Evolutionary conservation across 331 rosid species (phyloP), one percentile per base, ranked within the genome.

Genomic region (Malus hybrid): DNA sequence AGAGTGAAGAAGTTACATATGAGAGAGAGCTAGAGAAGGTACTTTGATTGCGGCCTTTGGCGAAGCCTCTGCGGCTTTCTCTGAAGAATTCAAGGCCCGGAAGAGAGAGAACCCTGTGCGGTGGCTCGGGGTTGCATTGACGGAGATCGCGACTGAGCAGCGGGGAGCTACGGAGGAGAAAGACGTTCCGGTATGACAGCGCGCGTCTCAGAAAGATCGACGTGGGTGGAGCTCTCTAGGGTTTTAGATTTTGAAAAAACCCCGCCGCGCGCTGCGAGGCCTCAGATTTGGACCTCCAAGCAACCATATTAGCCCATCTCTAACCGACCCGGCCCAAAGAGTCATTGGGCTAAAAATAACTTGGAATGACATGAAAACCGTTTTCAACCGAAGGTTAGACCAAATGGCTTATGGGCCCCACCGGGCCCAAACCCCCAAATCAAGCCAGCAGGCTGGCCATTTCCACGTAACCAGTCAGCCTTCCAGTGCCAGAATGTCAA

Each of bases 31-130:
- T 3, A 1, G 46, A 19, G 65, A 33, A n/a, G 29, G 54, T 85
- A 92, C 97, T 89, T 80, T 90, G 15, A 18, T 73, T 94, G 48
- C 96, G 88, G 70, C 89, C 99, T 82, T 92, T 94, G 64, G 97
- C 99, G 84, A 84, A 92, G 73, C 93, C 83, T 83, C 97, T 80
- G 76, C 93, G 93, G 83, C 75, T 85, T 69, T 92, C 89, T 3
- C 59, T 13, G 63, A 83, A n/a, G 54, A 89, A 89, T 73, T 88
- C 69, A 60, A 80, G 31, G 1, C 70, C 77, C 16, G 91, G 85
- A 72, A 71, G 63, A 71, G 81, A n/a, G 72, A 80, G 74, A 19
- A 44, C 48, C 55, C 81, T 70, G 16, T 69, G 66, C 19, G 69
- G 75, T 32, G 54, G 24, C 42, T 80, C 87, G 33, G 82, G 50